A percentile compares a stretch with the other conserved stretches of the same genome.
Evolutionary conservation across 257 asterid species (phyloP).

Genomic region (Plantago ovata): DNA sequence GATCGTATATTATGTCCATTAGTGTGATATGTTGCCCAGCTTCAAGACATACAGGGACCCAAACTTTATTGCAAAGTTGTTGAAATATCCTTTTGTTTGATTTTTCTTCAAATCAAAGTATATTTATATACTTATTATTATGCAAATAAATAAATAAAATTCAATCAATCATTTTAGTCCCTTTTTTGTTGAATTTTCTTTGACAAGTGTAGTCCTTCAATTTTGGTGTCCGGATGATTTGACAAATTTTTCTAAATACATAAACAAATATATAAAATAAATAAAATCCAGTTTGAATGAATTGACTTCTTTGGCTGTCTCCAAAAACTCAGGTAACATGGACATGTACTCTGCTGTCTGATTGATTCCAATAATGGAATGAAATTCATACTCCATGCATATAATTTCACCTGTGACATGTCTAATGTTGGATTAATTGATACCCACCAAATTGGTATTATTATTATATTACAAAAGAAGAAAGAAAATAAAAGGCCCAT

Average conservation of each 20-base stretch:
- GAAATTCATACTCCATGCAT: background rate
- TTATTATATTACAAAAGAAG: too few relatives aligned
- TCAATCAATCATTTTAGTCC: constrained; percentile 1
- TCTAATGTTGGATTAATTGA: too few relatives aligned
- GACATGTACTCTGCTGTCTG: constrained; percentile 8
- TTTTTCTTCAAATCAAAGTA: constrained; percentile 22
- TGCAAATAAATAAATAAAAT: background rate
- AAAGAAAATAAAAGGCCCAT: too few relatives aligned
- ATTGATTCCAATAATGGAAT: background rate
- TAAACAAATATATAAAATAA: too few relatives aligned
- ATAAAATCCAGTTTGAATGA: constrained; percentile 3
- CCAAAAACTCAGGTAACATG: constrained; percentile 10
- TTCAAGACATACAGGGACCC: constrained; percentile 31
- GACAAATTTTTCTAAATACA: background rate
- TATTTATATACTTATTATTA: background rate
- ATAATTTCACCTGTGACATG: too few relatives aligned
- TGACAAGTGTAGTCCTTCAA: constrained; percentile 6
- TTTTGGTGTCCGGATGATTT: constrained; percentile 11
- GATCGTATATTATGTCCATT: constrained; percentile 29
- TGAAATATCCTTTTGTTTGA: constrained; percentile 23
- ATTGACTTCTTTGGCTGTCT: constrained; percentile 18
- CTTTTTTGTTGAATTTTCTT: constrained; percentile 17
- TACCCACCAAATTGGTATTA: too few relatives aligned
- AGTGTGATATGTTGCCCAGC: constrained; percentile 31
- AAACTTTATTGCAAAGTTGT: constrained; percentile 25